Evolutionary conservation across 257 asterid genomes (phyloP).

Genomic region (Plectranthus barbatus): DNA sequence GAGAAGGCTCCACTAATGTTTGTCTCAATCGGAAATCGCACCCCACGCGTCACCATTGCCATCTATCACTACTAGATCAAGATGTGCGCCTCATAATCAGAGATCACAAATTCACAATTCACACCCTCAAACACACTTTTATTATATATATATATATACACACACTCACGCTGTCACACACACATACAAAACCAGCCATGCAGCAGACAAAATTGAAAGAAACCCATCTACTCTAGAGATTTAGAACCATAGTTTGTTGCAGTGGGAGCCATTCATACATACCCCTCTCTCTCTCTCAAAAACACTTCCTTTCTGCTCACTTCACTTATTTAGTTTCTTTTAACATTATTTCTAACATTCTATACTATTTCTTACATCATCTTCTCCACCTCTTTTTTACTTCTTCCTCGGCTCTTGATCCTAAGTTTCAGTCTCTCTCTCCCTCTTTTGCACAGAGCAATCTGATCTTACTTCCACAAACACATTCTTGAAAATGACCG

Average conservation of each 20-base stretch:
- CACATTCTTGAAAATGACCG: slow-evolving; percentile 30
- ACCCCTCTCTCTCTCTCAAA: background rate
- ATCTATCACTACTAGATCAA: slow-evolving; percentile 2
- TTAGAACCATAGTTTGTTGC: slow-evolving; percentile 7
- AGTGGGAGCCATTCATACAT: too few relatives aligned
- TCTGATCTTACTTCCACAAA: background rate
- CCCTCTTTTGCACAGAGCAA: background rate
- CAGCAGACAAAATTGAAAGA: slow-evolving; percentile 9
- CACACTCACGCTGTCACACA: background rate
- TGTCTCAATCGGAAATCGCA: background rate
- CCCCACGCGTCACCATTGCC: slow-evolving; percentile 7
- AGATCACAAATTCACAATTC: too few relatives aligned
- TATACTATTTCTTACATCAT: background rate
- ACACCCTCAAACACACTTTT: background rate
- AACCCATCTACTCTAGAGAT: background rate
- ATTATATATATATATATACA: background rate
- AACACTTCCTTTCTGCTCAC: slow-evolving; percentile 27
- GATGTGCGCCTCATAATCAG: slow-evolving; percentile 15
- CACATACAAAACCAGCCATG: slow-evolving; percentile 8
- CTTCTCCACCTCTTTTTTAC: background rate
- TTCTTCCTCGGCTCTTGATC: slow-evolving; percentile 5
- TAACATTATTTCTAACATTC: background rate
- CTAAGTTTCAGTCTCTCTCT: slow-evolving; percentile 5
- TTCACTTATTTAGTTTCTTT: slow-evolving; percentile 15
- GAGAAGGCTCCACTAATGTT: slow-evolving; percentile 12